Evolutionary conservation across 2,329 filamentous ascomycete genomes (phyloP), one percentile per base, ranked within the genome.

Genomic region (Pseudocercospora macadamiae): DNA sequence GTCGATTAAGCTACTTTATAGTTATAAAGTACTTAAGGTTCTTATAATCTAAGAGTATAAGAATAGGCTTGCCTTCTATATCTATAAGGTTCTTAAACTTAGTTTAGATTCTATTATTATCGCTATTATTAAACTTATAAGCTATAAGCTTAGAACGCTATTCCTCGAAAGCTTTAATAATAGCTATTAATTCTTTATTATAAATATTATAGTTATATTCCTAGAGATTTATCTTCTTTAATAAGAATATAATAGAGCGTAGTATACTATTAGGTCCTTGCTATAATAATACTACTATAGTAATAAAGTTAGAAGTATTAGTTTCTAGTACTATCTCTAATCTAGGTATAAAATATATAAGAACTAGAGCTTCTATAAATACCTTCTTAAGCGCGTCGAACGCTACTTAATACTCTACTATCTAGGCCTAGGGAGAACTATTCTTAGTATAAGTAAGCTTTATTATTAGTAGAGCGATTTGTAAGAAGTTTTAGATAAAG

Each of bases 21-120:
- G n/a, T n/a, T n/a, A 64, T 70, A 53, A 74, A 74, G 52, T 66
- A 68, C 47, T 68, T 54, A 1, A 75, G 63, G 32, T 66, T 70
- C 34, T 67, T 61, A 58, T 76, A 61, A 59, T 76, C 63, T 1
- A 64, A 68, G 18, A 68, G 51, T 1, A 75, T 62, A 32, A 18
- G 16, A 16, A 36, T 34, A 12, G 9, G 16, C 6, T 51, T 30
- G 12, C 18, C 25, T 6, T 49, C 21, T 6, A 32, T 12, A 32
- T n/a, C 60, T 49, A 10, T 67, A 51, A 18, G 47, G 45, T 4
- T 42, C 23, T 18, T 21, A 8, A 14, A n/a, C 9, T 37, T 61
- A 44, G 8, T 51, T 61, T 36, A 60, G 52, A 28, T 52, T 45
- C 26, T 62, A 21, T 18, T 59, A 55, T 2, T 47, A 56, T n/a